Base-by-base conservation (phyloP, 352 stramenopile species). In the Aphanomyces cochlioides region DNA sequence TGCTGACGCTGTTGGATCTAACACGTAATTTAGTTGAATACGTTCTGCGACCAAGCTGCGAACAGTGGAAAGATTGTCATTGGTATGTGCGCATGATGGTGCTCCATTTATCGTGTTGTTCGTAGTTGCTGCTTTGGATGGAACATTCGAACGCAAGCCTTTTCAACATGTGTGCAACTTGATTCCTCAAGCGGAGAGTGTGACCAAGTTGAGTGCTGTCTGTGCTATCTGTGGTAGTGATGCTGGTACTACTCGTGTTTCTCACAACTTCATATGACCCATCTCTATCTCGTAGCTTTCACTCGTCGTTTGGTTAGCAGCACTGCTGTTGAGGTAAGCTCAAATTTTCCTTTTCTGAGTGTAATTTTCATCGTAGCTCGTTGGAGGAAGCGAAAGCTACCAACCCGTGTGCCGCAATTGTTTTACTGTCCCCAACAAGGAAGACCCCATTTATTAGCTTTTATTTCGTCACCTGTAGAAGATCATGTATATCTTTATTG, bases 181-280 rank as follows among this genome's bases (percentile, higher is more conserved):
- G 28, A 88, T 93, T 47, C 87, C 87, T 2, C 74, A 76, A 57
- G 83, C 87, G 13, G 87, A 95, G 68, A 78, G 84, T 45, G 86
- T 95, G 41, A 84, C 88, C 71, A 93, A 95, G 67, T 81, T 95
- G 39, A 93, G 88, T 66, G 87, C 87, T 21, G 87, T 95, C 40
- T 95, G 87, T 75, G 86, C 83, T 3, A 76, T 79, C n/a, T 95
- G 87, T 47, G 86, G 86, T 34, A 79, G 79, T 41, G 84, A 95
- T 63, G 84, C 84, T 38, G 82, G 80, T 88, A 40, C 45, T 72
- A 6, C 39, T 36, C 21, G n/a, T 73, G 4, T 50, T 28, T 61
- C 28, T 38, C 64, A 13, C 37, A 40, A 87, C 5, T 61, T 15
- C 7, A 61, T 19, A 17, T 58, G 17, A 58, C 50, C 50, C 19